A percentile compares a stretch with the other conserved stretches of the same genome.
phyloP scores from a whole-genome alignment of 2,329 filamentous ascomycete species.

The Apiospora phragmitis region DNA sequence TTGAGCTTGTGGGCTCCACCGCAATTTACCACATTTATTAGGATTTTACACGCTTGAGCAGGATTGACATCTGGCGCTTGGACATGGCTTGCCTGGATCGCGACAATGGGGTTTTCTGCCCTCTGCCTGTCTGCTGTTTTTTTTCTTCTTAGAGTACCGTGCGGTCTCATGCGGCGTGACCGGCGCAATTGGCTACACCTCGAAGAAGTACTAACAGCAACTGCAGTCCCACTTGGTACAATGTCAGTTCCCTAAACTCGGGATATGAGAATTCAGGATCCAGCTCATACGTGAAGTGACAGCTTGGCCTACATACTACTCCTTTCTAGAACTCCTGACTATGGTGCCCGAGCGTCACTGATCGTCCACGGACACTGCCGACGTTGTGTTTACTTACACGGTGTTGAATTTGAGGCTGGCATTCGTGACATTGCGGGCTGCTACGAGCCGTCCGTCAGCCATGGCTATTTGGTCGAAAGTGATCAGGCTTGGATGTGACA shows the following conservation, averaged over 20 bases:
- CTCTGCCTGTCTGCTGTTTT: background rate
- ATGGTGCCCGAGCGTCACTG: background rate
- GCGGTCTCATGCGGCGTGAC: background rate
- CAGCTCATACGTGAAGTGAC: background rate
- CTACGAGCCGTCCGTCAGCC: background rate
- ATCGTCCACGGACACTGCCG: background rate
- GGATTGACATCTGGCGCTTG: background rate
- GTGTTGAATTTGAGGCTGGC: background rate
- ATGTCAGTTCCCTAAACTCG: slow-evolving; percentile 1
- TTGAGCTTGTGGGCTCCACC: background rate
- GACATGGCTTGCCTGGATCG: background rate
- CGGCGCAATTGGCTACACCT: background rate
- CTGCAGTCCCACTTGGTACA: background rate
- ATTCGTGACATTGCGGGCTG: background rate
- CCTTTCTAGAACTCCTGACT: background rate
- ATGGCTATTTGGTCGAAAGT: background rate
- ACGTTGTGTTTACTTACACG: background rate
- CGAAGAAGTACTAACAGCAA: background rate
- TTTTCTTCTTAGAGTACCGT: background rate
- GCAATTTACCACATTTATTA: background rate
- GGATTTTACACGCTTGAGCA: background rate
- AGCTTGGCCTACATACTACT: background rate
- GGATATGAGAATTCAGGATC: background rate
- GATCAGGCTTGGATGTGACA: background rate
- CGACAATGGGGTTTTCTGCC: background rate